Base-by-base conservation (phyloP, 2,329 filamentous ascomycete genomes). In the Penicillium brasilianum region DNA sequence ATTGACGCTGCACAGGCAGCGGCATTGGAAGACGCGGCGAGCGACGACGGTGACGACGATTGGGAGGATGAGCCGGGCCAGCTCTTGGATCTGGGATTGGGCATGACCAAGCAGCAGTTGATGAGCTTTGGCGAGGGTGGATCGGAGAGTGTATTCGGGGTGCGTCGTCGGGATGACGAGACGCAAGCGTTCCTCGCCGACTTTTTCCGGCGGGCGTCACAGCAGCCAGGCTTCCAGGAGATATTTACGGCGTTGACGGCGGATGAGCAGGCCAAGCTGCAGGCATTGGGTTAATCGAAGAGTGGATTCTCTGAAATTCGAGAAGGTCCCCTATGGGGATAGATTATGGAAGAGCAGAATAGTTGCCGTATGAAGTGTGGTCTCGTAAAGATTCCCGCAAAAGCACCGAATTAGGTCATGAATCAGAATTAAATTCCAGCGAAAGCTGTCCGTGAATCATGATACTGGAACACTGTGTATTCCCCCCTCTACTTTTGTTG, bases 61-160 rank as follows among this genome's bases (percentile, higher is more conserved):
- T 97, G 94, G 91, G 94, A 98, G 77, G 94, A 97, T 70, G 87
- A 96, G 48, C 86, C 88, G 1, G 87, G 90, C 62, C 86, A 87
- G n/a, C 84, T 86, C 2, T 79, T 96, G 13, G 93, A 96, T 74
- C 84, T 97, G n/a, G 88, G 87, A 44, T 81, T 90, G 13, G 88
- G 84, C 3, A 78, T 83, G 28, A 89, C 86, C 43, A 90, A 90
- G 76, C 82, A 85, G 20, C 91, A 96, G 62, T 84, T 97, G 48
- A 96, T 97, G 91, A 86, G 88, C 1, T 92, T 86, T 71, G 85
- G 87, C 48, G 83, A 84, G 16, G 76, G 73, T 2, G 82, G 80
- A 0, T 81, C 82, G 2, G 84, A 84, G 52, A 76, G 76, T 2
- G 79, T 80, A 0, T 78, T 79, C 49, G 75, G 74, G 3, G 77